Evolutionary conservation across 106 monocot species (phyloP).

Genomic region (Agapanthus africanus): DNA sequence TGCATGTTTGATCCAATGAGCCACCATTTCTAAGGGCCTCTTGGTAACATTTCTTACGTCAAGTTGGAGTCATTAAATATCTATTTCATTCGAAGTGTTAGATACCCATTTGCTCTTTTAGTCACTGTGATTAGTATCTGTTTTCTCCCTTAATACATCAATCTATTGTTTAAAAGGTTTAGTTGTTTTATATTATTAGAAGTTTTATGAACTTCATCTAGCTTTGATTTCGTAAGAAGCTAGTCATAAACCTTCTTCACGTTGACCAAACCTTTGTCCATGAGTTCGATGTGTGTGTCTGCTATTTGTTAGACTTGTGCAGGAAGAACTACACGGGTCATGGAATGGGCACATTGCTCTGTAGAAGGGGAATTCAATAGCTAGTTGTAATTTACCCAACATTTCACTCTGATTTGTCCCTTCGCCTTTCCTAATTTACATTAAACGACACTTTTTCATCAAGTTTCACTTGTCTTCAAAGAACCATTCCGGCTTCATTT

Average conservation of each 20-base stretch:
- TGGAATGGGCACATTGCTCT: no score
- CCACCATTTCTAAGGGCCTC: neutral
- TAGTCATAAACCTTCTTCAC: no score
- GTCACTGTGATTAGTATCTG: no score
- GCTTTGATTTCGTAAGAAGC: no score
- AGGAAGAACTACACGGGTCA: neutral
- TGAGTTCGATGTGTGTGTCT: neutral
- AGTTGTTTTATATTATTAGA: no score
- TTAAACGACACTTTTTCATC: neutral
- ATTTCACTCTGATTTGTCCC: neutral
- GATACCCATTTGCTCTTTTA: no score
- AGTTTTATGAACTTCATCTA: no score
- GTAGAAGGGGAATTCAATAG: neutral
- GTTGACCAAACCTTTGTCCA: no score
- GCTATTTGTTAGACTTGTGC: neutral
- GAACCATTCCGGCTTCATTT: no score
- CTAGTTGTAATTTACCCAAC: neutral
- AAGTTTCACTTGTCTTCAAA: neutral
- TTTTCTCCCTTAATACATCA: no score
- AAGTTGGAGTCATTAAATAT: neutral
- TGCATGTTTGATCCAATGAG: neutral
- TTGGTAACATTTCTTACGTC: neutral
- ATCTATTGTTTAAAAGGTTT: no score
- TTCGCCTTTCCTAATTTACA: neutral
- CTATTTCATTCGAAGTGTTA: no score